Percentiles rank a stretch among this genome's conserved stretches.
phyloP scores from a whole-genome alignment of 441 rosid species.

The Aquilaria agallochum region DNA sequence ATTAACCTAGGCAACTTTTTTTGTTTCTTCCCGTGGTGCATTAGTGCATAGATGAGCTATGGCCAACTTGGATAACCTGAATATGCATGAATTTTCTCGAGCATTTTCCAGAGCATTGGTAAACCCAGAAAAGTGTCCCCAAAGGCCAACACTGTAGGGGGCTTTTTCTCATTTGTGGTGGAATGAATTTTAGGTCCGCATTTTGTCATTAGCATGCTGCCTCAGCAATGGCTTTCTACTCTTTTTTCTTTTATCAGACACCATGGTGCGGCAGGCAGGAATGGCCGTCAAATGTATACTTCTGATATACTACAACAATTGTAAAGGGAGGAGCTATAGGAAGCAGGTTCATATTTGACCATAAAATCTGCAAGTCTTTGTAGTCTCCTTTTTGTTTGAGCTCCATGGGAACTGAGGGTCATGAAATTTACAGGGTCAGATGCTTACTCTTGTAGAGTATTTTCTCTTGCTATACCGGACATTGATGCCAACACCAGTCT shows the following conservation, averaged over 20 bases:
- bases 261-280: conserved; percentile 53
- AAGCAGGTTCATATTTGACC: conserved; percentile 37
- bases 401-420: conserved; percentile 12
- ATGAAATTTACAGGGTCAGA: conserved; percentile 44
- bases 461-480: conserved; percentile 53
- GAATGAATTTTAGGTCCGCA: no score
- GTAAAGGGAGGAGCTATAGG: conserved; percentile 50
- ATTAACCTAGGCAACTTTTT: no score
- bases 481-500: conserved; percentile 61
- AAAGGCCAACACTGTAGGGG: no score
- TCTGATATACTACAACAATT: conserved; percentile 55
- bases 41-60: no score
- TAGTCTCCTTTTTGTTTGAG: conserved; percentile 3
- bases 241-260: conserved; percentile 37
- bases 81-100: no score
- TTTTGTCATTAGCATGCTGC: no score
- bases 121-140: no score
- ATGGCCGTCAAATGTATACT: conserved; percentile 55
- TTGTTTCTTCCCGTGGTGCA: no score
- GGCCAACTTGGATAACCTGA: no score
- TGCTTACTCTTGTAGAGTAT: conserved; percentile 61
- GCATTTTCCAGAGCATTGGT: no score
- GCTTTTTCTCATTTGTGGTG: no score
- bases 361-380: not conserved
- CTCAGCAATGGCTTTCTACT: no score